Base-by-base conservation (phyloP, 2,329 filamentous ascomycete species). In the Ophiocordyceps polyrhachis-furcata region DNA sequence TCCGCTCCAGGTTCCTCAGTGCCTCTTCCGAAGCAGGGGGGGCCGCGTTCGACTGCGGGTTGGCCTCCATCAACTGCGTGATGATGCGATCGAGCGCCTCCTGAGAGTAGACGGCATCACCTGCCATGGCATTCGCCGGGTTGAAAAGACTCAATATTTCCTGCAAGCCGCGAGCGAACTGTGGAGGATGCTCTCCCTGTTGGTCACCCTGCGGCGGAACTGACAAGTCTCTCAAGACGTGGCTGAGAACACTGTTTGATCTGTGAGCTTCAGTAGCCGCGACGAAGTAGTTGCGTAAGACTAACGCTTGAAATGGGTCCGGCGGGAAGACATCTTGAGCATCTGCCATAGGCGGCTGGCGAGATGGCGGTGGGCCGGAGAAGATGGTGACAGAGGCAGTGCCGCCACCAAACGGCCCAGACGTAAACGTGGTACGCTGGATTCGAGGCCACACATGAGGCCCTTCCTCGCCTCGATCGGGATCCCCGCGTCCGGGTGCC, bases 71-170 rank as follows among this genome's bases (percentile, higher is more conserved):
- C 40, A 96, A 69, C 52, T 83, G 76, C 0, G 84, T 82, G 46
- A 98, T 82, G 50, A 96, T 84, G 31, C 82, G 76, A 58, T 98
- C 89, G 29, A 96, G 67, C 3, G 83, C 88, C 63, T 94, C 87
- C 61, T 96, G 85, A 0, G 83, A 82, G 58, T 89, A 93, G 1
- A 94, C 89, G 8, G 80, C 84, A 59, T 96, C 89, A 19, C 87
- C 84, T 47, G 74, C 69, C 15, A 66, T 62, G 8, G 64, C 69
- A 46, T 68, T 65, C n/a, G 62, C 63, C 14, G 73, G 71, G 44
- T 69, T 70, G 37, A 79, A 59, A 21, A 80, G 32, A 59, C 58
- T 63, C 17, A 81, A 59, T 5, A 80, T 61, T n/a, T 72, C 68
- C 31, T 69, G 68, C 5, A 79, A 56, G 29, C 64, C 64, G 44